These are phyloP conservation scores for Nannizzia gypsea DNA, from an alignment of 2,329 filamentous ascomycete genomes.

Conservation along the genomic window DNA sequence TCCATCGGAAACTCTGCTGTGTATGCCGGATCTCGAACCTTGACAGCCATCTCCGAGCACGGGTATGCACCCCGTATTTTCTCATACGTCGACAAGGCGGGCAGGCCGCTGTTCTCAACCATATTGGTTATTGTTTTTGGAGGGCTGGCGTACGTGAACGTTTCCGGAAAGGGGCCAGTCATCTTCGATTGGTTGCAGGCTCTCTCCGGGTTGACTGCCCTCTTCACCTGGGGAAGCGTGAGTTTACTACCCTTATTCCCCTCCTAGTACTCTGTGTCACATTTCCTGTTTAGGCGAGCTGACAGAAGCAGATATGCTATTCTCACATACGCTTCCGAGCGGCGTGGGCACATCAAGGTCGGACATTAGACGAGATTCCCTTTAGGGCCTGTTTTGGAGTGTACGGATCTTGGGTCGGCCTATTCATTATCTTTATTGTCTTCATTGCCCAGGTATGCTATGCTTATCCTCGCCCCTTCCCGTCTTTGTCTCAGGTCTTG, in stretches of 20 bases:
- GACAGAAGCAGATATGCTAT: conserved; percentile 40
- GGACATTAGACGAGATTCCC: conserved; percentile 49
- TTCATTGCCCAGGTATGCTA: conserved; percentile 37
- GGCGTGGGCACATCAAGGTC: conserved; percentile 48
- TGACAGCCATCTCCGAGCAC: conserved; percentile 64
- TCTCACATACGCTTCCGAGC: conserved; percentile 56
- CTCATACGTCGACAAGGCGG: conserved; percentile 53
- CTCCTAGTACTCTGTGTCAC: not conserved
- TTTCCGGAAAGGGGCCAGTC: conserved; percentile 34
- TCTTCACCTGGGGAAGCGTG: conserved; percentile 53
- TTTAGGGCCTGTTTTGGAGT: conserved; percentile 49
- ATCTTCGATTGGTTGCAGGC: conserved; percentile 56
- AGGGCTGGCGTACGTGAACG: conserved; percentile 31
- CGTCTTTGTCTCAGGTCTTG: not conserved
- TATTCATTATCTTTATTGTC: conserved; percentile 43
- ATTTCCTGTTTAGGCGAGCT: not conserved
- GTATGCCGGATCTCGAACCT: conserved; percentile 51
- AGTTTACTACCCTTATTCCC: conserved; percentile 2
- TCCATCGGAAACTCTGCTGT: conserved; percentile 58
- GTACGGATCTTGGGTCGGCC: conserved; percentile 49
- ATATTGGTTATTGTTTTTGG: conserved; percentile 31
- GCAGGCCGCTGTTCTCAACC: conserved; percentile 40
- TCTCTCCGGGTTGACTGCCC: conserved; percentile 50
- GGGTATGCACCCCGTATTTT: conserved; percentile 59
- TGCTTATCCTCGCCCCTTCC: not conserved